Percentiles rank a stretch among this genome's conserved stretches.
Conservation (phyloP, 306 rosid genomes). For the cucumber (Cucumis sativus) region DNA sequence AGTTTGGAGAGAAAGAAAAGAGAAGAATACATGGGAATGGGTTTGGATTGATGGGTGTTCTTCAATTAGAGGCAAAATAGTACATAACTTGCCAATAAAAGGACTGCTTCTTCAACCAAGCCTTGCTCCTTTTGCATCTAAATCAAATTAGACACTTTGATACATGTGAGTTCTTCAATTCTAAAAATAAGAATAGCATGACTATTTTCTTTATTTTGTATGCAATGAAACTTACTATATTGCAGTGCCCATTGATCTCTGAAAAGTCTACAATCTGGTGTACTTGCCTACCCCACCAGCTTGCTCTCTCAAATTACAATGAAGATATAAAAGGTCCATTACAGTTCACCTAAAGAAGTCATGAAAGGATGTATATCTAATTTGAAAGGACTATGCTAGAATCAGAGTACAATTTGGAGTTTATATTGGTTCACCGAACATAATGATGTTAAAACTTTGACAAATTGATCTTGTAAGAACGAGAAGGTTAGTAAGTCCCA, state of each 20-base stretch:
- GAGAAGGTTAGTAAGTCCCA: background rate
- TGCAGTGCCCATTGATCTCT: background rate
- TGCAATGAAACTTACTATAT: background rate
- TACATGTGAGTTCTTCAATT: background rate
- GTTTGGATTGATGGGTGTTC: conserved; percentile 52
- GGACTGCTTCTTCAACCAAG: conserved; percentile 53
- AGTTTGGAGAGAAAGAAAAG: conserved; percentile 24
- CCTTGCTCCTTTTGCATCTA: conserved; percentile 28
- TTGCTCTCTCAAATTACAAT: background rate
- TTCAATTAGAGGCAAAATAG: conserved; percentile 23
- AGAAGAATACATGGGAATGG: conserved; percentile 40
- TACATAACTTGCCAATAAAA: conserved; percentile 32
- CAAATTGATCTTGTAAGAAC: background rate
- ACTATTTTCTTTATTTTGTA: no score
- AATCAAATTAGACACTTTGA: background rate
- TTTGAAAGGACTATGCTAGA: background rate
- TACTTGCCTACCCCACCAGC: background rate
- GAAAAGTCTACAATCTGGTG: background rate
- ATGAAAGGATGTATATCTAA: background rate
- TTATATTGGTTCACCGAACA: background rate
- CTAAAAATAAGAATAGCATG: background rate
- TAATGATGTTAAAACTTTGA: background rate
- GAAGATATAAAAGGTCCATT: background rate
- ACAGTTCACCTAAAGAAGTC: background rate
- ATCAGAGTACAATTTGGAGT: background rate